Conservation (phyloP, 495 filamentous ascomycete genomes). For the Podospora comata region DNA sequence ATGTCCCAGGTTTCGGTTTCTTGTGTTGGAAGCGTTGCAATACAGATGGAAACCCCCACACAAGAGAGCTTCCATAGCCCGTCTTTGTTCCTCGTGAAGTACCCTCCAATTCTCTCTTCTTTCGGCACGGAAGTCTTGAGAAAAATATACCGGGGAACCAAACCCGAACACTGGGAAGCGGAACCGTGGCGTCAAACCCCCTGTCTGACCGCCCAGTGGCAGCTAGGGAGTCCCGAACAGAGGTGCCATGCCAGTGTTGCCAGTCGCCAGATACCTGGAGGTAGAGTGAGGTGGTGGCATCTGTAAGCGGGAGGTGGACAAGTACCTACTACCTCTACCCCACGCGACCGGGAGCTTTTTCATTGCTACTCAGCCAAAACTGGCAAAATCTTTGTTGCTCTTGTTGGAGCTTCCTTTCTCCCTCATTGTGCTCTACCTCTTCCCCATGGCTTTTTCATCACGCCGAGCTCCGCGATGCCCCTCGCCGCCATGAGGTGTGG, state of each 20-base stretch:
- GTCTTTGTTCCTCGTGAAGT: neutral
- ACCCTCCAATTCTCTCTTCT: neutral
- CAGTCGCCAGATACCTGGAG: neutral
- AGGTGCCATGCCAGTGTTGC: neutral
- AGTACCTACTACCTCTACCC: neutral
- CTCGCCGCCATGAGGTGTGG: conserved; percentile 28
- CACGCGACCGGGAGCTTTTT: conserved; percentile 13
- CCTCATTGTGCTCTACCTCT: conserved; percentile 12
- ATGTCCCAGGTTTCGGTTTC: neutral
- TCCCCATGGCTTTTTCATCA: conserved; percentile 8
- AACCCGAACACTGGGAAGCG: neutral
- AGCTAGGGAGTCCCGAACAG: neutral
- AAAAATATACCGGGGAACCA: neutral
- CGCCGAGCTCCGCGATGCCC: conserved; percentile 22
- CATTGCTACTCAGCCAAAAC: conserved; percentile 3
- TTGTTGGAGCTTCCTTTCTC: conserved; percentile 20
- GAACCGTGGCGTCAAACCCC: neutral
- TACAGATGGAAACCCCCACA: neutral
- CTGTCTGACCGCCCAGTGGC: neutral
- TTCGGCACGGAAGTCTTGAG: neutral
- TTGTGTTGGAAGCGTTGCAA: neutral
- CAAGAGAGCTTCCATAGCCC: neutral
- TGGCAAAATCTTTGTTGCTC: conserved; percentile 18
- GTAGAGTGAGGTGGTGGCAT: neutral
- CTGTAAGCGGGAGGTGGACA: neutral